phyloP scores from a whole-genome alignment of 129 eudicot species.

The Chrysanthemum makinoi region DNA sequence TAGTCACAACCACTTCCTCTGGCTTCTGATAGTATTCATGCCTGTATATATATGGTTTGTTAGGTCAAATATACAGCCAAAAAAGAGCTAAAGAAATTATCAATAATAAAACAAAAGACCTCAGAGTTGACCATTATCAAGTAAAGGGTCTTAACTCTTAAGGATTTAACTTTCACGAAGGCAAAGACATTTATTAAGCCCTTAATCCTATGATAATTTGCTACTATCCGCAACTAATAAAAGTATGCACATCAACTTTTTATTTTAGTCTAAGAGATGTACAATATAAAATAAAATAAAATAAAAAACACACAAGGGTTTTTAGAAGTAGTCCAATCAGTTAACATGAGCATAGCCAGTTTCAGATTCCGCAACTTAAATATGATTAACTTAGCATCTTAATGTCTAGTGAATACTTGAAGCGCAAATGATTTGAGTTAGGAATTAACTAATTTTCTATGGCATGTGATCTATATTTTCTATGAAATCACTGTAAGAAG shows the following conservation, averaged over 20 bases:
- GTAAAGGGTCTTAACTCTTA: neutral
- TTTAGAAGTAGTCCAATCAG: neutral
- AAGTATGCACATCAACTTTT: neutral
- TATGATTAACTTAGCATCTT: neutral
- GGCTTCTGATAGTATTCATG: slow-evolving; percentile 89
- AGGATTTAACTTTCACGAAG: neutral
- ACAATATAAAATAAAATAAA: neutral
- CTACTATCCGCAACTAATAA: neutral
- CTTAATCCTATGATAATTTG: neutral
- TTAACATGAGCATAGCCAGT: neutral
- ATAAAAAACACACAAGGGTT: neutral
- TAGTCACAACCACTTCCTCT: slow-evolving; percentile 76
- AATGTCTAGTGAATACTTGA: neutral
- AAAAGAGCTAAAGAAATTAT: no score
- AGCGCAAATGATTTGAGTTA: neutral
- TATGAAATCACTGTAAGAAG: neutral
- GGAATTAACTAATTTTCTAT: neutral
- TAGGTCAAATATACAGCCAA: neutral
- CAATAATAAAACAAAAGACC: neutral
- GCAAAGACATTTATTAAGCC: neutral
- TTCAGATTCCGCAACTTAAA: neutral
- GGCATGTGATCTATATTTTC: neutral
- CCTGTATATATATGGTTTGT: slow-evolving; percentile 40
- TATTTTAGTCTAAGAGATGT: neutral
- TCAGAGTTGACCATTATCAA: neutral